Percentiles rank a stretch among this genome's conserved stretches.
phyloP scores from a whole-genome alignment of 1,284 basidiomycete genomes.

The Trichosporon inkin region DNA sequence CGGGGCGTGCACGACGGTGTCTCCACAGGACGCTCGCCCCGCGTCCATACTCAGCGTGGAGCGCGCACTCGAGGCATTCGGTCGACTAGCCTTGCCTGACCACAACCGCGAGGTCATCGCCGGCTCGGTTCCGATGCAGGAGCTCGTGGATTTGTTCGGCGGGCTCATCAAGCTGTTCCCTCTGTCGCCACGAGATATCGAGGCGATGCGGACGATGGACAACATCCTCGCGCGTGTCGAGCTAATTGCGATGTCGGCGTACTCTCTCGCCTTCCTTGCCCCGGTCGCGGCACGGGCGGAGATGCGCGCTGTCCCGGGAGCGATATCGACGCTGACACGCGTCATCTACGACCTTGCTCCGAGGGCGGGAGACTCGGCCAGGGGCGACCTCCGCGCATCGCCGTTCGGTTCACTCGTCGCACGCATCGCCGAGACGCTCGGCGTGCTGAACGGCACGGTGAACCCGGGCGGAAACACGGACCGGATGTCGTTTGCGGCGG shows the following conservation, averaged over 20 bases:
- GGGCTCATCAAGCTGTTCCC: constrained; percentile 77
- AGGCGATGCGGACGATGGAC: constrained; percentile 56
- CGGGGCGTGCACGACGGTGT: constrained; percentile 23
- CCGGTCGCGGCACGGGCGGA: constrained; percentile 65
- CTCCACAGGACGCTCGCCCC: constrained; percentile 31
- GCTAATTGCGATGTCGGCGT: constrained; percentile 71
- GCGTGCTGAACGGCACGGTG: constrained; percentile 67
- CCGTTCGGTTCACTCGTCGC: constrained; percentile 64
- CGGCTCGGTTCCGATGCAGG: constrained; percentile 57
- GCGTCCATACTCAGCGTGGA: constrained; percentile 37
- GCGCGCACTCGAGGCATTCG: constrained; percentile 73
- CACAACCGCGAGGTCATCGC: constrained; percentile 72
- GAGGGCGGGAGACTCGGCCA: constrained; percentile 18
- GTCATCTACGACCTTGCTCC: constrained; percentile 48
- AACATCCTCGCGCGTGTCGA: constrained; percentile 74
- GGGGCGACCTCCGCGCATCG: constrained; percentile 54
- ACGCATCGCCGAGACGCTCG: constrained; percentile 76
- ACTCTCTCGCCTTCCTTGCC: constrained; percentile 79
- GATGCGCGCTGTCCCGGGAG: constrained; percentile 57
- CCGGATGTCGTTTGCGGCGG: constrained; percentile 50
- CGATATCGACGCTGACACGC: constrained; percentile 49
- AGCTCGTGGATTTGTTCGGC: constrained; percentile 63
- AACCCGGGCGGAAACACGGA: constrained; percentile 28
- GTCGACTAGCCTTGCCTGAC: constrained; percentile 70
- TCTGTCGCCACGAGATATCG: constrained; percentile 69